Base-by-base conservation (phyloP, 208 protist genomes). In the Trypanosoma vivax region DNA sequence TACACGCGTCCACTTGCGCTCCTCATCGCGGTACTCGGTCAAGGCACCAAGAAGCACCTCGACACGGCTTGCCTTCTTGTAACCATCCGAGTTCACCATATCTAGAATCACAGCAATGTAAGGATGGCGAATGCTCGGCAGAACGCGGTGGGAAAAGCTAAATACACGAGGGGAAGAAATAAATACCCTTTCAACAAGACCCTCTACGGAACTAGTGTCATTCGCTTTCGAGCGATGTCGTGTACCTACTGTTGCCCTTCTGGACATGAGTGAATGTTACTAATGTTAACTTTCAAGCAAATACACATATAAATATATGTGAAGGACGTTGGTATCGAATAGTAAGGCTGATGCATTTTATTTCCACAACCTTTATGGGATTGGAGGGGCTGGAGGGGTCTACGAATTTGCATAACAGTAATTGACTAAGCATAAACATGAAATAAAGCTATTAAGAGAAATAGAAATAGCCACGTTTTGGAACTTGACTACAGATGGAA, bases 61-160 rank as follows among this genome's bases (percentile, higher is more conserved):
- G 29, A 76, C 52, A 2, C 70, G 40, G 28, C 55, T 67, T 19
- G 60, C 50, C 29, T 61, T 47, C 16, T 28, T 50, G 34, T 53
- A 59, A 34, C 23, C 50, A 13, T 23, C 14, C 0, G 46, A 41
- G 41, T 71, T 48, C 10, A 79, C 51, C 1, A 45, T 50, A 35
- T 84, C 71, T 30, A 60, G 52, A 25, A 78, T 38, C 0, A 91
- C 50, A 19, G 60, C 38, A 33, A 83, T 16, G 49, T 81, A 83
- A 6, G 83, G 83, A 50, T 91, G 83, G 9, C 83, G 63, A 14
- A 91, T 21, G 41, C 79, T 88, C 27, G 56, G 51, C 5, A 75
- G 18, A 9, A 63, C 54, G n/a, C 83, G 62, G 48, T 91, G 83
- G 9, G 79, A 82, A 52, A 91, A 91, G 57, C 77, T 76, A 37